phyloP scores from a whole-genome alignment of 163 green algal species.

The Picocystis sp. region DNA sequence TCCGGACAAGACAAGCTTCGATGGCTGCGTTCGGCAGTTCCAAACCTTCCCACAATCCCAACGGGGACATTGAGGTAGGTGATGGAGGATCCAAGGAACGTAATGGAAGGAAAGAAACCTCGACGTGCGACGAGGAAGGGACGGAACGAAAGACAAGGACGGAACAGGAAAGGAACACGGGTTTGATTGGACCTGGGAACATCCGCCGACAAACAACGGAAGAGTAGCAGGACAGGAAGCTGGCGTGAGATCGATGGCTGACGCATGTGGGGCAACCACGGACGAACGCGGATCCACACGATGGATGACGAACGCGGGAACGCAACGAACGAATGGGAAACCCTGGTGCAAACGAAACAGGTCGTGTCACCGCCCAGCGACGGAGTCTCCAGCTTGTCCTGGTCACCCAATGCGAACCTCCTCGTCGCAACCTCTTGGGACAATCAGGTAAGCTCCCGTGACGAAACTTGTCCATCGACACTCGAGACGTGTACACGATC shows the following conservation, averaged over 20 bases:
- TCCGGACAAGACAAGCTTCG: not conserved
- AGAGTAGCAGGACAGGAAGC: not conserved
- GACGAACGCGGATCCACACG: too few species aligned
- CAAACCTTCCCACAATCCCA: slow-evolving; percentile 49
- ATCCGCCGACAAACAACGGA: not conserved
- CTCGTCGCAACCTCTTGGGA: slow-evolving; percentile 84
- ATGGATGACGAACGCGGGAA: not conserved
- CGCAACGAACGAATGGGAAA: not conserved
- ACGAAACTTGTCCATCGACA: not conserved
- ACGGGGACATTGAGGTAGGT: slow-evolving; percentile 56
- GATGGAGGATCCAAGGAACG: too few species aligned
- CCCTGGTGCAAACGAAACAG: slow-evolving; percentile 2
- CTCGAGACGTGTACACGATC: too few species aligned
- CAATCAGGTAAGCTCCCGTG: slow-evolving; percentile 31
- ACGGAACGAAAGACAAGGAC: too few species aligned
- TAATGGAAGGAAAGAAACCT: too few species aligned
- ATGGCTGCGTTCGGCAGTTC: slow-evolving; percentile 11
- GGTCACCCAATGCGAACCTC: slow-evolving; percentile 66
- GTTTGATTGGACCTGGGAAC: not conserved
- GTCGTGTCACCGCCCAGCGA: slow-evolving; percentile 43
- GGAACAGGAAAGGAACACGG: too few species aligned
- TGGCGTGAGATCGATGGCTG: not conserved
- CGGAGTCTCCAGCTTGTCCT: slow-evolving; percentile 65
- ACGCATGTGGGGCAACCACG: not conserved
- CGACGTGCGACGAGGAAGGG: too few species aligned